phyloP scores from a whole-genome alignment of 805 yeast species.

The Kuraishia piskuri region DNA sequence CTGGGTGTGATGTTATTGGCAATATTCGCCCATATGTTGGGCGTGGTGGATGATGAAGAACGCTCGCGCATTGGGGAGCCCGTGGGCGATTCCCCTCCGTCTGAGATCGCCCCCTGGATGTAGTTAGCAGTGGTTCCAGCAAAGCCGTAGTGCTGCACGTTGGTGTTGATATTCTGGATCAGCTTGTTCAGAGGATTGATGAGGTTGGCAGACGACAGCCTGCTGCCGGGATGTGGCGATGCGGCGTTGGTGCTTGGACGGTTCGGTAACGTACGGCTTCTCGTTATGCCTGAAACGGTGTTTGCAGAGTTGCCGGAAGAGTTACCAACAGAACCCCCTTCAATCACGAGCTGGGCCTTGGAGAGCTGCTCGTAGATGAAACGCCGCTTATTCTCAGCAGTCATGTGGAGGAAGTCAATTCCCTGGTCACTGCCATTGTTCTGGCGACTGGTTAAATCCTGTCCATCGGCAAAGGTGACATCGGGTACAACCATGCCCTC shows the following conservation, averaged over 20 bases:
- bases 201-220: not conserved
- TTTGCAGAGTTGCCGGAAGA: not conserved
- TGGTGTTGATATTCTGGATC: slow-evolving; percentile 20
- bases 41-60: not conserved
- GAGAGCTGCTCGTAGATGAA: not conserved
- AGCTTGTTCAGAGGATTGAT: slow-evolving; percentile 20
- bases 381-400: not conserved
- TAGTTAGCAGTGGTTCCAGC: not conserved
- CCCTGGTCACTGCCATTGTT: not conserved
- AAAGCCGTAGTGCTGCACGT: slow-evolving; percentile 4
- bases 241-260: not conserved
- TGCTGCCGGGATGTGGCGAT: not conserved
- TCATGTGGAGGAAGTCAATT: not conserved
- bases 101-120: not conserved
- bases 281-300: not conserved
- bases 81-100: not conserved
- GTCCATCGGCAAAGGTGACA: slow-evolving; percentile 19
- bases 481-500: slow-evolving; percentile 4
- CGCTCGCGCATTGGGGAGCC: not conserved
- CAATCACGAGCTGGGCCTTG: not conserved
- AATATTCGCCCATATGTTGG: slow-evolving; percentile 9
- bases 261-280: not conserved
- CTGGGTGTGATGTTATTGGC: slow-evolving; percentile 14
- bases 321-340: not conserved
- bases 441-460: not conserved